These are phyloP conservation scores for Aspergillus funiculosus DNA, from an alignment of 495 filamentous ascomycete species.

Conservation along the genomic window DNA sequence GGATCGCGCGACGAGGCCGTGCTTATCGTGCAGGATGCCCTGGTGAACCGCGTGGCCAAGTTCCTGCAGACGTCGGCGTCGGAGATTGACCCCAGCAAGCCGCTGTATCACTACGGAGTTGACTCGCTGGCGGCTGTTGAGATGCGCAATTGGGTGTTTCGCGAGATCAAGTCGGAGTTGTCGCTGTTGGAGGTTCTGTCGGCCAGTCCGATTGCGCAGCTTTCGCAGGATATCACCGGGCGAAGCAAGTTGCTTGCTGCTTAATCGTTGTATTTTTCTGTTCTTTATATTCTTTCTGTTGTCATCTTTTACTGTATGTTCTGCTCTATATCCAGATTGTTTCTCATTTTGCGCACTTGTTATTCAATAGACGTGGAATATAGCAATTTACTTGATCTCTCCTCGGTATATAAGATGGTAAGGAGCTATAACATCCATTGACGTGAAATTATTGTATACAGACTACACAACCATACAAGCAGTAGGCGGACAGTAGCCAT, in stretches of 20 bases:
- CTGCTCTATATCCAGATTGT: too few relatives aligned
- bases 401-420: too few relatives aligned
- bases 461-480: slow-evolving; percentile 25
- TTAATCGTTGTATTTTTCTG: too few relatives aligned
- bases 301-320: too few relatives aligned
- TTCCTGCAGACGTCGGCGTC: background rate
- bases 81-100: background rate
- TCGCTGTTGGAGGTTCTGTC: background rate
- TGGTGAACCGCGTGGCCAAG: background rate
- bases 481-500: slow-evolving; percentile 38
- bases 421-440: too few relatives aligned
- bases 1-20: background rate
- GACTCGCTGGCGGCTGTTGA: slow-evolving; percentile 3
- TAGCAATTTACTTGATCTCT: too few relatives aligned
- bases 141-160: background rate
- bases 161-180: background rate
- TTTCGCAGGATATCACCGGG: background rate
- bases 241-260: background rate
- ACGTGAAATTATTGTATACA: too few relatives aligned
- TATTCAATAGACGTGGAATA: too few relatives aligned
- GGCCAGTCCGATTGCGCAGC: background rate
- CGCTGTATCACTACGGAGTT: background rate
- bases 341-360: too few relatives aligned
- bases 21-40: background rate
- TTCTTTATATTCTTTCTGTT: too few relatives aligned